Evolutionary conservation across 2,329 filamentous ascomycete species (phyloP).

Genomic region (Sporothrix variecibatus): DNA sequence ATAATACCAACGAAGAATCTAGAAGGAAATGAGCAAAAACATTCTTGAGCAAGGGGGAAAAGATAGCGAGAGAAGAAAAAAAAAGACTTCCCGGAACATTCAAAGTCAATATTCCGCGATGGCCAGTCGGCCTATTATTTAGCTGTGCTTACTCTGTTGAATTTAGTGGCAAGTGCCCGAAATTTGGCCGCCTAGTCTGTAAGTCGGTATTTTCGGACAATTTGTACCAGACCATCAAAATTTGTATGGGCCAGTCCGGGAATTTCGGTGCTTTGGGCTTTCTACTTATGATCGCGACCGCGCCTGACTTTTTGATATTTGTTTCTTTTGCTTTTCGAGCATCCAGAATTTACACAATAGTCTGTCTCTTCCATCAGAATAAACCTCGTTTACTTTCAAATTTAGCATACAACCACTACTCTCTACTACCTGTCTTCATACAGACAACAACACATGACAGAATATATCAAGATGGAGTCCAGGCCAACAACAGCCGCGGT

Average conservation of each 20-base stretch:
- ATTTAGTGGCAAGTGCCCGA: not conserved
- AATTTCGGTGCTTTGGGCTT: not conserved
- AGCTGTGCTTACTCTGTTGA: not conserved
- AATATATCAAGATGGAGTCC: not conserved
- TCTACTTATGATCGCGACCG: slow-evolving; percentile 3
- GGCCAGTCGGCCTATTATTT: not conserved
- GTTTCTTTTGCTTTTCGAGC: not conserved
- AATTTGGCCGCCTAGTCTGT: not conserved
- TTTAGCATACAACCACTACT: not conserved
- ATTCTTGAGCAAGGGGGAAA: no score
- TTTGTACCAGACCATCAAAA: not conserved
- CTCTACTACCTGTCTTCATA: not conserved
- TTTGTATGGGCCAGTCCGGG: not conserved
- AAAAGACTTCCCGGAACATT: not conserved
- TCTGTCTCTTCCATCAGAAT: not conserved
- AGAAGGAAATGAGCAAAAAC: not conserved
- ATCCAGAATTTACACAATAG: not conserved
- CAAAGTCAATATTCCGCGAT: not conserved
- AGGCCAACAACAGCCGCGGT: not conserved
- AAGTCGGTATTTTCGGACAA: slow-evolving; percentile 1
- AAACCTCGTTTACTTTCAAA: not conserved
- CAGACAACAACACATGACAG: not conserved
- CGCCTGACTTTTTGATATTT: not conserved
- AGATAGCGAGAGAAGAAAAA: not conserved
- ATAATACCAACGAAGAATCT: not conserved